phyloP scores from a whole-genome alignment of 2,329 filamentous ascomycete species.

The Balansia obtecta region DNA sequence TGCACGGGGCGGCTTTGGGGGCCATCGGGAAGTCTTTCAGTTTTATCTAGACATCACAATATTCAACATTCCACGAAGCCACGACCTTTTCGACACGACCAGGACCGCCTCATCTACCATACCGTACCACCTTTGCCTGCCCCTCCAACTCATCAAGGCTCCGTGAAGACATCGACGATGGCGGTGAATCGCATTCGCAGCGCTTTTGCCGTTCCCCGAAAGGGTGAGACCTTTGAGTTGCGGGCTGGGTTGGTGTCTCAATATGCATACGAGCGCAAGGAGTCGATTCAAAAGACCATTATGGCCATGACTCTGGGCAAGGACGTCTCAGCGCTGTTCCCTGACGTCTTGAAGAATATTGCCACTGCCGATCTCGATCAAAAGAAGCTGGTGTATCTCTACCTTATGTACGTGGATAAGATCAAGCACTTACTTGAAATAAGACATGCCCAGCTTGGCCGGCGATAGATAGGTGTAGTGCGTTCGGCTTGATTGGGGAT shows the following conservation, averaged over 20 bases:
- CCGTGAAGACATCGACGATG: constrained; percentile 40
- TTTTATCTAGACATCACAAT: neutral
- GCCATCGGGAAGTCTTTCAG: neutral
- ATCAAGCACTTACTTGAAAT: neutral
- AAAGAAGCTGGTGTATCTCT: constrained; percentile 98
- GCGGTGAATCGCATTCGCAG: constrained; percentile 93
- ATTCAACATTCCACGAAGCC: neutral
- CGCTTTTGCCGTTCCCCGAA: constrained; percentile 83
- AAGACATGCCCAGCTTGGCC: neutral
- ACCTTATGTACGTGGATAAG: constrained; percentile 59
- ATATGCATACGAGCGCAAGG: constrained; percentile 98
- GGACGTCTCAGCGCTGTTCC: constrained; percentile 93
- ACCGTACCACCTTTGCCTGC: constrained; percentile 10
- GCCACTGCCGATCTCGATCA: constrained; percentile 89
- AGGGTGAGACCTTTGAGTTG: constrained; percentile 97
- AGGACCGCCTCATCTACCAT: constrained; percentile 3
- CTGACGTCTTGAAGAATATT: constrained; percentile 97
- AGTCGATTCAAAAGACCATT: constrained; percentile 98
- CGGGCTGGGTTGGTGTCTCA: constrained; percentile 92
- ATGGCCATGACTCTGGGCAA: constrained; percentile 99
- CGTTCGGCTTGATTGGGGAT: neutral
- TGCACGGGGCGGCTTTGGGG: constrained; percentile 1
- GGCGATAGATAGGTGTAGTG: neutral
- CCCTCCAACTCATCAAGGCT: constrained; percentile 13
- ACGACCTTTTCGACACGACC: neutral